Conservation (phyloP, 1,139 yeast species). For the Candida tropicalis region DNA sequence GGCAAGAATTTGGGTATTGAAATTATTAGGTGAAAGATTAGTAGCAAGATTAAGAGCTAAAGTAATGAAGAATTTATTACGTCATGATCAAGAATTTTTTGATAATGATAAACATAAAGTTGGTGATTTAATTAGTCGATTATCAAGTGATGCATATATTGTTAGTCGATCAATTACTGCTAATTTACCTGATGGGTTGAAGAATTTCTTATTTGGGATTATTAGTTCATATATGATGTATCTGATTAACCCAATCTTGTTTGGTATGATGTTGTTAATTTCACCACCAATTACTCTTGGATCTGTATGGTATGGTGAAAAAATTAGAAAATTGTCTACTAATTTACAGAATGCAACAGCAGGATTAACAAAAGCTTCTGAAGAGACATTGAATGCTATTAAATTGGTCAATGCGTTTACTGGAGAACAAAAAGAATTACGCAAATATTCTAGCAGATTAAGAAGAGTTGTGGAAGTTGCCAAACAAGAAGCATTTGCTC, state of each 20-base stretch:
- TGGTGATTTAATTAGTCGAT: constrained; percentile 56
- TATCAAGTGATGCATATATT: constrained; percentile 58
- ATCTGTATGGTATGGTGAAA: constrained; percentile 52
- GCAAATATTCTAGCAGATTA: constrained; percentile 42
- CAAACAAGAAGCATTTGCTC: constrained; percentile 50
- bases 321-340: constrained; percentile 46
- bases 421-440: constrained; percentile 46
- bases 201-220: constrained; percentile 47
- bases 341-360: constrained; percentile 51
- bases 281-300: constrained; percentile 59
- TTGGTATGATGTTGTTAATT: constrained; percentile 52
- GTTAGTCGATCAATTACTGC: constrained; percentile 50
- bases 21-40: constrained; percentile 44
- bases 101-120: constrained; percentile 56
- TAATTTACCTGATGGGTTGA: constrained; percentile 51
- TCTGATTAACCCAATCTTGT: constrained; percentile 44
- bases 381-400: constrained; percentile 48
- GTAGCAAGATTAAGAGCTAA: constrained; percentile 51
- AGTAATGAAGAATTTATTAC: constrained; percentile 51
- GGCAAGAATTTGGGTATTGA: constrained; percentile 53
- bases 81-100: constrained; percentile 54
- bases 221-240: constrained; percentile 53
- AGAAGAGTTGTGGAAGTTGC: constrained; percentile 47
- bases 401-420: constrained; percentile 50
- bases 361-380: constrained; percentile 48